Conservation (phyloP, 345 rosid species). For the Eucalyptus tenuipes region DNA sequence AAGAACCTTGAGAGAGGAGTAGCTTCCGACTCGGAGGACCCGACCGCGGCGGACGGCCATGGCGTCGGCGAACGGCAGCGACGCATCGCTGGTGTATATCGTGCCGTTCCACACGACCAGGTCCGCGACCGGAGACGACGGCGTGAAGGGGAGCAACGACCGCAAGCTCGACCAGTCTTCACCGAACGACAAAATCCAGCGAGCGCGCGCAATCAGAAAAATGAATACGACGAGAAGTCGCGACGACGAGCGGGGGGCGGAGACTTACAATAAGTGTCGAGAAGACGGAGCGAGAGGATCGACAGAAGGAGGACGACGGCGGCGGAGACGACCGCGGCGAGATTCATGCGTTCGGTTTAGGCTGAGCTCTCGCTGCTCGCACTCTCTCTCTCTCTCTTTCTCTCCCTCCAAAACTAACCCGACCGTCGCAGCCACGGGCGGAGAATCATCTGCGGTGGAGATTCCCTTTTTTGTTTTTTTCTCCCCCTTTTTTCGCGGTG, state of each 20-base stretch:
- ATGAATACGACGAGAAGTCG: background rate
- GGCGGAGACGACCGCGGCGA: background rate
- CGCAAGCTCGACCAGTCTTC: conserved; percentile 37
- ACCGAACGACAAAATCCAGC: background rate
- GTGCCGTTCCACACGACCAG: conserved; percentile 59
- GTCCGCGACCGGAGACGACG: conserved; percentile 38
- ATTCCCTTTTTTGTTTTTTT: background rate
- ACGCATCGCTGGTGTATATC: conserved; percentile 62
- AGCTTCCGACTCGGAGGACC: conserved; percentile 59
- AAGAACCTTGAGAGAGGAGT: conserved; percentile 54
- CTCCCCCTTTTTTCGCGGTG: background rate
- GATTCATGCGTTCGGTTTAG: background rate
- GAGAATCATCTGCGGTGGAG: background rate
- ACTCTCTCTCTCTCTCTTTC: background rate
- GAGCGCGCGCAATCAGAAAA: background rate
- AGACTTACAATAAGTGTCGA: background rate
- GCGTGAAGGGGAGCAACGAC: conserved; percentile 8
- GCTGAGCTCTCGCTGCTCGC: background rate
- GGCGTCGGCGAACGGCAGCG: conserved; percentile 60
- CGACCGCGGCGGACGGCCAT: conserved; percentile 67
- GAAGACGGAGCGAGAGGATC: background rate
- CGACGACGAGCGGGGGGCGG: background rate
- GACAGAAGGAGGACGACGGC: background rate
- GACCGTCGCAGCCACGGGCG: background rate
- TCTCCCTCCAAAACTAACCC: background rate